Conservation (phyloP, 2,329 filamentous ascomycete genomes). For the Fusarium abutilonis region DNA sequence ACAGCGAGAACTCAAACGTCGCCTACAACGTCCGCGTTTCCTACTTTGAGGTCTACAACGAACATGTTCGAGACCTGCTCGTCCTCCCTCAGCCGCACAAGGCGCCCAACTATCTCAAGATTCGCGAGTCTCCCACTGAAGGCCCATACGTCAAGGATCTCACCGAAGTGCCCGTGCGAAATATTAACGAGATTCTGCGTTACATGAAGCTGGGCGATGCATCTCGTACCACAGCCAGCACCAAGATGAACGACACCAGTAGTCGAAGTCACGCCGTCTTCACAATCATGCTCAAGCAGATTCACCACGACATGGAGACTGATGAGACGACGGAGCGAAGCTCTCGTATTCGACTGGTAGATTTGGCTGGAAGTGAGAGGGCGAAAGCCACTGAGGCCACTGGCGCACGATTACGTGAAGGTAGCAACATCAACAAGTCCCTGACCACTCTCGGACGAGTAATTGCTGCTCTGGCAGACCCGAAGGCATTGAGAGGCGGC, state of each 20-base stretch:
- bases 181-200: constrained; percentile 84
- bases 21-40: constrained; percentile 97
- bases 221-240: constrained; percentile 89
- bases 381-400: constrained; percentile 97
- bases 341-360: constrained; percentile 92
- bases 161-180: constrained; percentile 91
- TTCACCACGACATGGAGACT: constrained; percentile 96
- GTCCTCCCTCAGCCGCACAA: constrained; percentile 76
- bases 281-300: constrained; percentile 97
- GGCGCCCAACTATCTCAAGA: constrained; percentile 91
- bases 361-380: constrained; percentile 92
- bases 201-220: constrained; percentile 91
- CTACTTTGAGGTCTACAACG: constrained; percentile 99
- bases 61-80: constrained; percentile 94
- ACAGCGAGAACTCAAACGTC: constrained; percentile 85
- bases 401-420: constrained; percentile 87
- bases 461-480: constrained; percentile 86
- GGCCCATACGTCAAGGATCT: constrained; percentile 97
- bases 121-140: constrained; percentile 92
- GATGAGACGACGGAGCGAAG: constrained; percentile 97
- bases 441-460: constrained; percentile 94
- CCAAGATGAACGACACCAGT: constrained; percentile 99
- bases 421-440: constrained; percentile 99
- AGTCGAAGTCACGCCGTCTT: constrained; percentile 97
- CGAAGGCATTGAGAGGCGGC: constrained; percentile 66